A percentile compares a stretch with the other conserved stretches of the same genome.
Conservation (phyloP, 2,329 filamentous ascomycete genomes). For the Aureobasidium sp. region DNA sequence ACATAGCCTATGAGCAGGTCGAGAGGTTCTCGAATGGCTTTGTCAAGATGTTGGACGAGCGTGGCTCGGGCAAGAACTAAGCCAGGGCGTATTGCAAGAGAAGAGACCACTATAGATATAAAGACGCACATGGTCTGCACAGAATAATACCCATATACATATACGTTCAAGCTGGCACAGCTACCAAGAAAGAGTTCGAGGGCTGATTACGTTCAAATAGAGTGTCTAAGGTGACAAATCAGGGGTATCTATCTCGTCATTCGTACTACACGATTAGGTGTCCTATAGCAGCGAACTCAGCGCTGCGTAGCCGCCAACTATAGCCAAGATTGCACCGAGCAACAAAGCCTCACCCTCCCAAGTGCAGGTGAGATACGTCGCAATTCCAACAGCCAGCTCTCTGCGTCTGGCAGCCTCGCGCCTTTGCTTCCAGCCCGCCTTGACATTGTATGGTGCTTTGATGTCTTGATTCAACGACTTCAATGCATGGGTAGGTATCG, state of each 20-base stretch:
- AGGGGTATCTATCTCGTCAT: background rate
- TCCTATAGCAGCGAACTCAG: constrained; percentile 16
- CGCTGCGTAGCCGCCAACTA: constrained; percentile 25
- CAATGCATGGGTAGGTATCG: constrained; percentile 48
- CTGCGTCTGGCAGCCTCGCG: constrained; percentile 47
- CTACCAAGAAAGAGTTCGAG: too few relatives aligned
- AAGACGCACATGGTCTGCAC: background rate
- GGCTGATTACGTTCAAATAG: background rate
- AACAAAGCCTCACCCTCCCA: constrained; percentile 37
- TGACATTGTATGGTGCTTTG: constrained; percentile 45
- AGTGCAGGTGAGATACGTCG: constrained; percentile 46
- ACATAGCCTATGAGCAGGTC: constrained; percentile 78
- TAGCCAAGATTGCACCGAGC: constrained; percentile 24
- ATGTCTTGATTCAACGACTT: background rate
- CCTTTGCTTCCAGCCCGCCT: constrained; percentile 48
- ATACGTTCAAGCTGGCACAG: background rate
- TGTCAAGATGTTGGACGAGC: constrained; percentile 49
- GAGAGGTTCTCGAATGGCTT: constrained; percentile 70
- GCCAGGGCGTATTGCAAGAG: background rate
- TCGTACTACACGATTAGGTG: background rate
- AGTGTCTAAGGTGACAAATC: background rate
- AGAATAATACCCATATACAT: background rate
- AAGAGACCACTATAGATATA: background rate
- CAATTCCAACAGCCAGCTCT: constrained; percentile 52
- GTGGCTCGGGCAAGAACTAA: constrained; percentile 6